phyloP scores from a whole-genome alignment of 306 rosid genomes.

The Cicer yamashitae region DNA sequence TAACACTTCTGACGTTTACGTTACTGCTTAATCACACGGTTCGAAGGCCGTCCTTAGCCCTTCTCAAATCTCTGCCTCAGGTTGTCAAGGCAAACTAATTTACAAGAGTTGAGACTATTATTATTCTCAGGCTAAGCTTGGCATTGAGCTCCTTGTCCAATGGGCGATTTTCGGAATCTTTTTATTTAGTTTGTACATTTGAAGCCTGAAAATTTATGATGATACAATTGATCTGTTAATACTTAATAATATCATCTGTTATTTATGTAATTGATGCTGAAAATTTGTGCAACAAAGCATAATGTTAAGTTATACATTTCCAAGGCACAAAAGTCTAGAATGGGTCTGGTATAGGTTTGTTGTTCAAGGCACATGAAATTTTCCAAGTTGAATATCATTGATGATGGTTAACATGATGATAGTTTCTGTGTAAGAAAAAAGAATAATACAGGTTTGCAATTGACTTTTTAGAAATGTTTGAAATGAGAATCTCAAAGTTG shows the following conservation, averaged over 20 bases:
- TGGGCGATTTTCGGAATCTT: conserved; percentile 18
- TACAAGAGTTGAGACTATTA: conserved; percentile 1
- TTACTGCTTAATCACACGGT: conserved; percentile 75
- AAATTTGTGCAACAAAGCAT: not conserved
- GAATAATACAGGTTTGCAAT: not conserved
- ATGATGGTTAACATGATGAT: conserved; percentile 12
- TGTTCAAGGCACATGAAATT: not conserved
- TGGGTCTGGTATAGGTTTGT: not conserved
- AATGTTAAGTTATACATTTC: conserved; percentile 4
- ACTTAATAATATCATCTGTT: conserved; percentile 17
- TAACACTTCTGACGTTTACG: conserved; percentile 74
- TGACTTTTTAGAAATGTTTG: not conserved
- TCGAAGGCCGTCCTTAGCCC: conserved; percentile 71
- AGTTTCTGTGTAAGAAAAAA: not conserved
- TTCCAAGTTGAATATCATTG: conserved; percentile 8
- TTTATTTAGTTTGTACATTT: conserved; percentile 26
- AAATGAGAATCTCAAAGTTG: conserved; percentile 16
- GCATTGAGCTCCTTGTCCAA: conserved; percentile 40
- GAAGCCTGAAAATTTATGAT: conserved; percentile 31
- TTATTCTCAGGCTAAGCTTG: conserved; percentile 7
- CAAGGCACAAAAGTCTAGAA: not conserved
- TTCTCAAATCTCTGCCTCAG: conserved; percentile 77
- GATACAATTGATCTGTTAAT: conserved; percentile 18
- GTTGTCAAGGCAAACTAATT: conserved; percentile 57
- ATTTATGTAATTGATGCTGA: conserved; percentile 33